These are phyloP conservation scores for Barbatosphaeria neglecta DNA, from an alignment of 495 filamentous ascomycete species.

Conservation along the genomic window DNA sequence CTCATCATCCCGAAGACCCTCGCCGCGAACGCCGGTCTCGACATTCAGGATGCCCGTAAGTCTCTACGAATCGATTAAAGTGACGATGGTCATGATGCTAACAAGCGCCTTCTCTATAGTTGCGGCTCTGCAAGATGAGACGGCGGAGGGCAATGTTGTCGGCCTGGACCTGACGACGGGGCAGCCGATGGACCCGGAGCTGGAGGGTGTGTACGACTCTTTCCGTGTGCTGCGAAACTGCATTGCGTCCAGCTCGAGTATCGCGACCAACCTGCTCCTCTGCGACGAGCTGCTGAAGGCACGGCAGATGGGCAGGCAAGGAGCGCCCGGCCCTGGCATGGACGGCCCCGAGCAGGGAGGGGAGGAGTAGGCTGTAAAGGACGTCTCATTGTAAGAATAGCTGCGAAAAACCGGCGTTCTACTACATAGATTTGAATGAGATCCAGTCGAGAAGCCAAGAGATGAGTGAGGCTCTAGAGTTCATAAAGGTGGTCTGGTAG, in stretches of 20 bases:
- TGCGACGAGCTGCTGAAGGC: conserved; percentile 98
- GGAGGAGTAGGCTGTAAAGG: not conserved
- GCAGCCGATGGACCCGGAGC: conserved; percentile 89
- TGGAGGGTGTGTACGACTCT: conserved; percentile 88
- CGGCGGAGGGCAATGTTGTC: conserved; percentile 69
- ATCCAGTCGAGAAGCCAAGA: not conserved
- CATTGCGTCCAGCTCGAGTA: conserved; percentile 86
- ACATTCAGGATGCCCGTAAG: conserved; percentile 86
- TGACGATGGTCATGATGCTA: not conserved
- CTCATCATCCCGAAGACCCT: conserved; percentile 94
- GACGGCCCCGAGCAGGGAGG: conserved; percentile 36
- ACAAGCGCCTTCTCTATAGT: conserved; percentile 34
- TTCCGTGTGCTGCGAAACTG: conserved; percentile 90
- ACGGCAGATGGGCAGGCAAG: conserved; percentile 68
- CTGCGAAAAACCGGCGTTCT: not conserved
- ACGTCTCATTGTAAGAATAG: conserved; percentile 9
- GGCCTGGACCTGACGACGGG: conserved; percentile 79
- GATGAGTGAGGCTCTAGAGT: no score
- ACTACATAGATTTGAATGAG: not conserved
- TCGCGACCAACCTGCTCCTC: conserved; percentile 87
- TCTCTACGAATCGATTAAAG: conserved; percentile 5
- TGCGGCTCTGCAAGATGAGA: conserved; percentile 75
- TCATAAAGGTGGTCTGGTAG: no score
- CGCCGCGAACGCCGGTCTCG: conserved; percentile 89
- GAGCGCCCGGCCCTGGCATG: conserved; percentile 41